These are phyloP conservation scores for Harringtonia lauricola DNA, from an alignment of 2,329 filamentous ascomycete genomes.

Conservation along the genomic window DNA sequence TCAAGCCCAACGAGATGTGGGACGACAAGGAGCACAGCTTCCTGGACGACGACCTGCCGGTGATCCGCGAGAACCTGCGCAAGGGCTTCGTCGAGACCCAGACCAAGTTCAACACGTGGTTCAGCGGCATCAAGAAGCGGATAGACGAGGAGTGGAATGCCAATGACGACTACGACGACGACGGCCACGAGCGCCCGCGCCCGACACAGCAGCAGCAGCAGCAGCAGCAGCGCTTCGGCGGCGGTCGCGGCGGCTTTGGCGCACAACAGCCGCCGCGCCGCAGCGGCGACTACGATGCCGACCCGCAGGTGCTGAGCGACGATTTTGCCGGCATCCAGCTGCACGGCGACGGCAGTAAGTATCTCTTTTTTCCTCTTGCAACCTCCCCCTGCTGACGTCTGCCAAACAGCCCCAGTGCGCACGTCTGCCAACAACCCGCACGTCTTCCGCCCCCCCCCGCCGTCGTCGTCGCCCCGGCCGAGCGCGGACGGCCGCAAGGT, in stretches of 20 bases:
- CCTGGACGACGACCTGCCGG: constrained; percentile 88
- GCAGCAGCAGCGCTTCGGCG: constrained; percentile 13
- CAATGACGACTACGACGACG: constrained; percentile 42
- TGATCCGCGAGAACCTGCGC: constrained; percentile 83
- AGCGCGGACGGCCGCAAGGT: constrained; percentile 40
- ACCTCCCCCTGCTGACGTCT: constrained; percentile 7
- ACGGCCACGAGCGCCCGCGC: constrained; percentile 8
- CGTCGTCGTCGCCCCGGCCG: constrained; percentile 38
- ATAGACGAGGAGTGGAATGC: constrained; percentile 82
- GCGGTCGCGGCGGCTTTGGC: constrained; percentile 25
- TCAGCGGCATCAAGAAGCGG: constrained; percentile 82
- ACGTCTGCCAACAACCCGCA: constrained; percentile 63
- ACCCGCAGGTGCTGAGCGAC: constrained; percentile 80
- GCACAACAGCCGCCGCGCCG: constrained; percentile 43
- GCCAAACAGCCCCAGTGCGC: constrained; percentile 44
- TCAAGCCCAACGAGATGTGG: constrained; percentile 44
- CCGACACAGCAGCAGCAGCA: constrained; percentile 7
- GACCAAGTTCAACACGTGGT: constrained; percentile 85
- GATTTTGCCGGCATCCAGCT: constrained; percentile 70
- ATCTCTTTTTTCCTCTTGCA: background rate
- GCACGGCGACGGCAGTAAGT: constrained; percentile 50
- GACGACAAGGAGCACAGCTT: constrained; percentile 77
- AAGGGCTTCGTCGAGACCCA: constrained; percentile 95
- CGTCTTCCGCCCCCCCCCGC: constrained; percentile 61
- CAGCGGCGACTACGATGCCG: constrained; percentile 90